Conservation (phyloP, 2,329 filamentous ascomycete genomes). For the Fusarium sp. region DNA sequence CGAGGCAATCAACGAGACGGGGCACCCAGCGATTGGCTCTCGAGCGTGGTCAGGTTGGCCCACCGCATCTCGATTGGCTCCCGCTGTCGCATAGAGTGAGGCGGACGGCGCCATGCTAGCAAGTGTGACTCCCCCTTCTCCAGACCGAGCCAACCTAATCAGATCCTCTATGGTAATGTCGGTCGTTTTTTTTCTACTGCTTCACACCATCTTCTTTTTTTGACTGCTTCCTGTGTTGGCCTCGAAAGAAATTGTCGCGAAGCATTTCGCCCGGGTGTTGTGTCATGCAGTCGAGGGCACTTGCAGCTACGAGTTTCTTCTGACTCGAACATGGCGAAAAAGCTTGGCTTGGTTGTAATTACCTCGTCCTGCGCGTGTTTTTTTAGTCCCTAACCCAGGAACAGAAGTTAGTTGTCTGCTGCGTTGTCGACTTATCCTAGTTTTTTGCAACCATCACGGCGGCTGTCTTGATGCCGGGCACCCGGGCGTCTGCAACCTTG, state of each 20-base stretch:
- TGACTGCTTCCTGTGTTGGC: neutral
- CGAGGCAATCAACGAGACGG: constrained; percentile 43
- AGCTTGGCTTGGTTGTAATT: constrained; percentile 19
- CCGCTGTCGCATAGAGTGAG: constrained; percentile 41
- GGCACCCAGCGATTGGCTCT: constrained; percentile 42
- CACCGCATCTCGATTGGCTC: constrained; percentile 41
- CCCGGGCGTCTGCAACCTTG: constrained; percentile 11
- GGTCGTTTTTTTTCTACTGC: neutral
- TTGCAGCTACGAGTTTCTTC: constrained; percentile 9
- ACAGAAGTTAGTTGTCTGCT: constrained; percentile 7
- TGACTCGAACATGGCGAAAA: constrained; percentile 26
- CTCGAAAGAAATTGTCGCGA: constrained; percentile 22
- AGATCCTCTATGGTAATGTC: neutral
- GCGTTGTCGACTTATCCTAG: constrained; percentile 10
- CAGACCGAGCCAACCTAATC: constrained; percentile 8
- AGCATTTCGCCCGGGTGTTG: constrained; percentile 23
- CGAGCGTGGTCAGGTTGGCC: constrained; percentile 33
- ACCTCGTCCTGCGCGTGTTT: constrained; percentile 5
- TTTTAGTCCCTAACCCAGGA: constrained; percentile 12
- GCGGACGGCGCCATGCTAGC: constrained; percentile 34
- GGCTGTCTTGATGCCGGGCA: constrained; percentile 2
- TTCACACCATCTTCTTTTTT: constrained; percentile 27
- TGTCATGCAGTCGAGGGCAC: constrained; percentile 25
- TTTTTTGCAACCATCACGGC: constrained; percentile 7
- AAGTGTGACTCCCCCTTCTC: constrained; percentile 15